Percentiles rank a stretch among this genome's conserved stretches.
phyloP scores from a whole-genome alignment of 495 filamentous ascomycete genomes.

The Bathelium albidoporum region DNA sequence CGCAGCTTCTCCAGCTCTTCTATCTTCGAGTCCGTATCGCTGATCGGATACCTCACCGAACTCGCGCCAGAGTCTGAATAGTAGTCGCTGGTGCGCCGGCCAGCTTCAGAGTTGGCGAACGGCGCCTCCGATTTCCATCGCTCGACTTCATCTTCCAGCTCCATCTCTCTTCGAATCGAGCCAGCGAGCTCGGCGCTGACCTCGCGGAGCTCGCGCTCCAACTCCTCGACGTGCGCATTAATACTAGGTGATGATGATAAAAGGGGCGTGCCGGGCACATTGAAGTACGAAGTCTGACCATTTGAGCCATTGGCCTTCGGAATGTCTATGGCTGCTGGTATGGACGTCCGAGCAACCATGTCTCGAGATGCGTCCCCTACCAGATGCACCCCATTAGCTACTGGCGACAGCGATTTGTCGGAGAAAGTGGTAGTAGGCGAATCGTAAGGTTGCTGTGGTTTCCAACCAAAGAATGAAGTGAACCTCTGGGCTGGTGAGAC shows the following conservation, averaged over 20 bases:
- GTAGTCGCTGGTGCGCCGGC: constrained; percentile 87
- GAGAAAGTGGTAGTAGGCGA: constrained; percentile 56
- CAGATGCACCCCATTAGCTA: background rate
- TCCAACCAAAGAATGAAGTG: constrained; percentile 63
- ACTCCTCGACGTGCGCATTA: constrained; percentile 51
- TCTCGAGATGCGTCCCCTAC: constrained; percentile 28
- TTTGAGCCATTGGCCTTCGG: constrained; percentile 25
- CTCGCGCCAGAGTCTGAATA: constrained; percentile 93
- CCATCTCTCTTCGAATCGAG: constrained; percentile 92
- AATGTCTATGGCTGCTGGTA: constrained; percentile 31
- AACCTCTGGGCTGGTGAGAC: constrained; percentile 54
- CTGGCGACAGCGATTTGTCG: constrained; percentile 49
- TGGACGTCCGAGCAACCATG: constrained; percentile 27
- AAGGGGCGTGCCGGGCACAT: constrained; percentile 30
- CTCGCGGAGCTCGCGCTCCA: constrained; percentile 87
- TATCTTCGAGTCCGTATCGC: constrained; percentile 52
- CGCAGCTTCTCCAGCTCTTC: constrained; percentile 80
- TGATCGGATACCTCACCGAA: constrained; percentile 59
- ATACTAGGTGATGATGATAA: constrained; percentile 34
- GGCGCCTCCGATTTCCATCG: constrained; percentile 62
- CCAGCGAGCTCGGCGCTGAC: constrained; percentile 85
- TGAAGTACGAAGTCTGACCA: constrained; percentile 24
- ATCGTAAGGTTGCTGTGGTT: constrained; percentile 44
- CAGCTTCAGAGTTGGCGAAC: constrained; percentile 29
- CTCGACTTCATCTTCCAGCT: constrained; percentile 89